A percentile compares a stretch with the other conserved stretches of the same genome.
phyloP scores from a whole-genome alignment of 208 protist species.

The Spironucleus salmonicida region DNA sequence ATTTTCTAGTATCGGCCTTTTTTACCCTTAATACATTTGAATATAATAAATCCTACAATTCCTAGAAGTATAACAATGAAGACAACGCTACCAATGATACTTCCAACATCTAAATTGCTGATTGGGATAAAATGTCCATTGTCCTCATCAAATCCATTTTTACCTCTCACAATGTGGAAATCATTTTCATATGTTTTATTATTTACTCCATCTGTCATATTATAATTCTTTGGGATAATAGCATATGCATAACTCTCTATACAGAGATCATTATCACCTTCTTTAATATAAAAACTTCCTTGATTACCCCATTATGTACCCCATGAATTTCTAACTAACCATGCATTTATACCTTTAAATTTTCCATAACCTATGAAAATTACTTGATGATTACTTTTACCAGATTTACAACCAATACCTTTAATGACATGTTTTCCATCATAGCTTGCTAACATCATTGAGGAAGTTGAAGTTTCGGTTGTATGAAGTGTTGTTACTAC shows the following conservation, averaged over 20 bases:
- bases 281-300: background rate
- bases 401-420: background rate
- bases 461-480: no score
- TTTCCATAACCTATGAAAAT: constrained; percentile 13
- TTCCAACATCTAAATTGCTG: no score
- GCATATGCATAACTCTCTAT: background rate
- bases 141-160: no score
- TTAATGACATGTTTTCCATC: background rate
- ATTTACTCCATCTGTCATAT: no score
- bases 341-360: background rate
- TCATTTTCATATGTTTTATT: no score
- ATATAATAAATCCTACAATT: no score
- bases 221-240: background rate
- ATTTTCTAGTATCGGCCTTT: no score
- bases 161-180: no score
- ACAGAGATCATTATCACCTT: background rate
- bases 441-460: background rate
- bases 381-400: background rate
- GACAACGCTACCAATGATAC: no score
- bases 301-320: background rate
- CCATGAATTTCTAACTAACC: constrained; percentile 24
- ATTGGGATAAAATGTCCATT: no score
- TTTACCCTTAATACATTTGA: no score
- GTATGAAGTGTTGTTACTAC: background rate
- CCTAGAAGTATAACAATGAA: no score